Evolutionary conservation across 176 grass and related monocot genomes (phyloP).

Genomic region (Secale cereale): DNA sequence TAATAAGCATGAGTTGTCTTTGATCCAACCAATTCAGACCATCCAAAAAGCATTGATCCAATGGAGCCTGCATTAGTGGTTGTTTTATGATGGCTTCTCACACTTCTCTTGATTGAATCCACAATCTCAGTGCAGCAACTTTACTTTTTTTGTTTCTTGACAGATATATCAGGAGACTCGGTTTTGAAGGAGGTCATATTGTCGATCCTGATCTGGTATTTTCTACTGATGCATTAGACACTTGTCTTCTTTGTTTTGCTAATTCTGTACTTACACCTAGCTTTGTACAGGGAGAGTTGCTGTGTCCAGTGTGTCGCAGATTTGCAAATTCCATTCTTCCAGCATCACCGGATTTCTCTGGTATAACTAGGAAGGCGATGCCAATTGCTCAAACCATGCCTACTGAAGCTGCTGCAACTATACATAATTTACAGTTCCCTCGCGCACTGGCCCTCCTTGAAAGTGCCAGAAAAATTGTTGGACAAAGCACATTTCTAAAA

Average conservation of each 20-base stretch:
- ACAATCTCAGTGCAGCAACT: constrained; percentile 5
- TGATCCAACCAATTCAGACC: background rate
- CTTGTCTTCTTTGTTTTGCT: constrained; percentile 19
- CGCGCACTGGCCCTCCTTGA: constrained; percentile 60
- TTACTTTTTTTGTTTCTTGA: constrained; percentile 23
- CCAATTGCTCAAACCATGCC: constrained; percentile 29
- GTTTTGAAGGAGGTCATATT: constrained; percentile 97
- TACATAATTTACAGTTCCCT: constrained; percentile 41
- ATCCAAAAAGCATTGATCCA: background rate
- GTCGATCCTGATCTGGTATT: constrained; percentile 89
- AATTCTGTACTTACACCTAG: constrained; percentile 23
- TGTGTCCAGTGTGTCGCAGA: constrained; percentile 94
- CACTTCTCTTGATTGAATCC: constrained; percentile 13
- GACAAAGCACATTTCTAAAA: constrained; percentile 62
- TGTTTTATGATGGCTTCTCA: background rate
- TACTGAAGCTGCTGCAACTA: constrained; percentile 22
- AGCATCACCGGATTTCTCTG: constrained; percentile 42
- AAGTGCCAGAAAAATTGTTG: constrained; percentile 74
- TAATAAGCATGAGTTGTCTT: background rate
- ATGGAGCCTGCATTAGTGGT: background rate
- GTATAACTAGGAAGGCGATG: constrained; percentile 32
- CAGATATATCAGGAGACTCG: constrained; percentile 88
- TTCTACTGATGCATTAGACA: constrained; percentile 5
- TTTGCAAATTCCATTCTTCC: constrained; percentile 98
- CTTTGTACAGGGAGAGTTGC: constrained; percentile 77